These are phyloP conservation scores for Aristolochia californica DNA, from an alignment of 164 flowering plant species.

Conservation along the genomic window DNA sequence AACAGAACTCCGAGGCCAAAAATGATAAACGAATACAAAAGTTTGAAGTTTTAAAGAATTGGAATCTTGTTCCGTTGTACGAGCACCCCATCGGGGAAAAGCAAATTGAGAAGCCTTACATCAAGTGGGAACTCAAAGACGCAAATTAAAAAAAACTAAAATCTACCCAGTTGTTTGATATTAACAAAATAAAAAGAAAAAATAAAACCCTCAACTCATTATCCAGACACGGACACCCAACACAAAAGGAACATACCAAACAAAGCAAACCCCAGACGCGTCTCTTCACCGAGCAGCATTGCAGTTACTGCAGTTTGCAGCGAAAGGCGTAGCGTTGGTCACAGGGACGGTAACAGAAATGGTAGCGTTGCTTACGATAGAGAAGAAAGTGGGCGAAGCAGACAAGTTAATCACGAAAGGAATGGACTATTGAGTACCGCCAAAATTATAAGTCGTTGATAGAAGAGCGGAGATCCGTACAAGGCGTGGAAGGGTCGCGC, in stretches of 20 bases:
- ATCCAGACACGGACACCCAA: conserved; percentile 79
- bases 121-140: not conserved
- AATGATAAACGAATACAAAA: too few species aligned
- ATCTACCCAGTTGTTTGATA: too few species aligned
- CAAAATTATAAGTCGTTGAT: conserved; percentile 32
- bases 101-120: not conserved
- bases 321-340: conserved; percentile 89
- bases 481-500: conserved; percentile 28
- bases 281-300: conserved; percentile 65
- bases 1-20: too few species aligned
- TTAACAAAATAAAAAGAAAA: not conserved
- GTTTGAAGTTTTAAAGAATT: too few species aligned
- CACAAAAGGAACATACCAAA: conserved; percentile 60
- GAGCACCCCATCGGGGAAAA: too few species aligned
- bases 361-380: conserved; percentile 48
- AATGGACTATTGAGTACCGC: conserved; percentile 78
- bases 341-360: conserved; percentile 92
- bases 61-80: too few species aligned
- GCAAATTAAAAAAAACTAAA: not conserved
- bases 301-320: conserved; percentile 80
- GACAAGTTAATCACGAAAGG: conserved; percentile 73
- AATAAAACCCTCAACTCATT: conserved; percentile 11
- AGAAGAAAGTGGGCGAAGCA: conserved; percentile 83
- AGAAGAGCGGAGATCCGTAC: conserved; percentile 14
- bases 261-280: conserved; percentile 39